Conservation (phyloP, 768 basidiomycete species). For the Tephrocybe sp. region DNA sequence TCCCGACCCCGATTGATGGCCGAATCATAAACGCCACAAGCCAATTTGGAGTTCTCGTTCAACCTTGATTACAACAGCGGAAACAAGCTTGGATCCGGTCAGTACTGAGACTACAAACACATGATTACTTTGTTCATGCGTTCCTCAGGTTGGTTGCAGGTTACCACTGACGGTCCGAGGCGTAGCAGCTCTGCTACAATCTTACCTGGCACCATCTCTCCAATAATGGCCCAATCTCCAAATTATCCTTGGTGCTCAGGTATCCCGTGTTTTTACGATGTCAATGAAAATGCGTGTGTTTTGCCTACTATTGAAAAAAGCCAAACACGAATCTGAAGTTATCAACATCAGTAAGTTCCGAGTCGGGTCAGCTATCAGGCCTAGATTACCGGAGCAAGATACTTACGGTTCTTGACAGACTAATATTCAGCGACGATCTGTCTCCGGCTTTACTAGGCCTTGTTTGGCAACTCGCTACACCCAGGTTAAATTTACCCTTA, state of each 20-base stretch:
- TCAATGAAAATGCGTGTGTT: no score
- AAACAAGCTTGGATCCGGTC: conserved; percentile 16
- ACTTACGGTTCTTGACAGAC: no score
- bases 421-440: no score
- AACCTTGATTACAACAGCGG: conserved; percentile 19
- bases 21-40: conserved; percentile 24
- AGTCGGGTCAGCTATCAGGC: no score
- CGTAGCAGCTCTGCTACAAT: conserved; percentile 24
- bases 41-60: conserved; percentile 16
- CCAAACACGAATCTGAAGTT: no score
- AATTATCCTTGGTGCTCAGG: conserved; percentile 4
- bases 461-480: no score
- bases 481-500: no score
- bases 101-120: conserved; percentile 13
- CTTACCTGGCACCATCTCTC: conserved; percentile 18
- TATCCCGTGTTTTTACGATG: conserved; percentile 7
- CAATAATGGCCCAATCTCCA: conserved; percentile 8
- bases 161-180: conserved; percentile 16
- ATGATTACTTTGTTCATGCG: no score
- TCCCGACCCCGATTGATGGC: conserved; percentile 19
- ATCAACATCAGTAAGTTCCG: no score
- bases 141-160: conserved; percentile 19
- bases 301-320: no score
- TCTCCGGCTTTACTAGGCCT: no score
- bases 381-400: no score